Evolutionary conservation across 768 basidiomycete species (phyloP), one percentile per base, ranked within the genome.

Genomic region (Cytidiella melzeri): DNA sequence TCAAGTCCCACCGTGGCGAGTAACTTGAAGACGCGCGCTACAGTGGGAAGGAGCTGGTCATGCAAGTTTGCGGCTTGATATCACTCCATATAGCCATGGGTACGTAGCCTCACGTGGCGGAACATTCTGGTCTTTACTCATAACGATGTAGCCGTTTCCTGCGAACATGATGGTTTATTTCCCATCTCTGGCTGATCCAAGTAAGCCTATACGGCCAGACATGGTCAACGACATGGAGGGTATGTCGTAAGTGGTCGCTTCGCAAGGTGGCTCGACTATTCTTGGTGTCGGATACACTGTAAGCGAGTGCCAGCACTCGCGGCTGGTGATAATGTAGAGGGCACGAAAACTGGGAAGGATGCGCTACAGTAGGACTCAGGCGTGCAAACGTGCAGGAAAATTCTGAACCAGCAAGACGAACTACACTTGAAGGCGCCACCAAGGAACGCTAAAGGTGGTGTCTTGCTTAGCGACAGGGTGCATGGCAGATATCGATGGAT

Each of bases 161-260:
- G 79, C 91, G 12, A 92, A 81, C 63, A 70, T 93, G 36, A 94
- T 96, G 93, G 75, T 92, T 7, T 93, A 93, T 12, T 92, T 87
- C 63, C 92, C 86, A 60, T 91, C 85, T 2, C 75, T 78, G 38
- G 93, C 79, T 7, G 88, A 84, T 69, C 71, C 83, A 1, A 72
- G 77, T 3, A 73, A 92, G 59, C 77, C 80, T 5, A 85, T 97
- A 50, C 80, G 92, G 13, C 70, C 74, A 6, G 93, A 97, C 63
- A 76, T 99, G 2, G 95, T 97, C 62, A 95, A 95, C 57, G 95
- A 99, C 69, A 78, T 99, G n/a, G 83, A 84, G 60, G 91, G 92
- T 87, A 52, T 43, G 77, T 66, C 12, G 2, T 23, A 5, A 3
- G 5, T 24, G 11, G 40, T 45, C 15, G 37, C 6, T 28, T n/a